phyloP scores from a whole-genome alignment of 2,329 filamentous ascomycete species.

The Chalaropsis thielavioides region DNA sequence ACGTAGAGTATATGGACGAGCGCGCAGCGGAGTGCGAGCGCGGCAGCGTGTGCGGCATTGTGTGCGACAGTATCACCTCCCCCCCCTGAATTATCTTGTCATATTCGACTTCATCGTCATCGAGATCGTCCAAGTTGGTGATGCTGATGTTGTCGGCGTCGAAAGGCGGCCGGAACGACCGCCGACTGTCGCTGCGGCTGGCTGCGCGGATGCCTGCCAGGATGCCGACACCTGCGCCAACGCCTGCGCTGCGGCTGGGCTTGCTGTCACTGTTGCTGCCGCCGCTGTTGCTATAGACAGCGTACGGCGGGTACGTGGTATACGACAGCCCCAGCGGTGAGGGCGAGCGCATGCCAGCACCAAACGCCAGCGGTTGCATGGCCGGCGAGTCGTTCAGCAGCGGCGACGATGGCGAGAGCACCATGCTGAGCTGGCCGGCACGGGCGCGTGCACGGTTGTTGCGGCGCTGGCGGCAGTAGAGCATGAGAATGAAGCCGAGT shows the following conservation, averaged over 20 bases:
- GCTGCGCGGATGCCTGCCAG: background rate
- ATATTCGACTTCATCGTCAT: conserved; percentile 11
- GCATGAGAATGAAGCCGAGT: conserved; percentile 7
- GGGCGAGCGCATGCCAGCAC: background rate
- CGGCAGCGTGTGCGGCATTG: background rate
- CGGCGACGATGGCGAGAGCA: background rate
- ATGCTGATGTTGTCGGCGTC: conserved; percentile 5
- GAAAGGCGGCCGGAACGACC: background rate
- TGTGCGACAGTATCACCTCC: background rate
- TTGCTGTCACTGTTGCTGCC: background rate
- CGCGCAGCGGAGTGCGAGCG: background rate
- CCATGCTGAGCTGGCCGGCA: background rate
- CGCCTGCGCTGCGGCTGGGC: background rate
- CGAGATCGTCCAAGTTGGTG: background rate
- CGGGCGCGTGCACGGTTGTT: conserved; percentile 4
- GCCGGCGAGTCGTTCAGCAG: background rate
- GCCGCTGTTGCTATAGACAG: background rate
- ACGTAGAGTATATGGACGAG: conserved; percentile 1
- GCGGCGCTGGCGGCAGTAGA: conserved; percentile 7
- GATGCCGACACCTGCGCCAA: background rate
- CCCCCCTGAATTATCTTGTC: conserved; percentile 8
- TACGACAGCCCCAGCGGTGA: conserved; percentile 9
- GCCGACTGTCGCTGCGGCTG: background rate
- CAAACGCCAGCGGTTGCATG: background rate
- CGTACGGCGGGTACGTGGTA: background rate